Evolutionary conservation across 805 yeast species (phyloP), one percentile per base, ranked within the genome.

Genomic region (Teunomyces tritomae): DNA sequence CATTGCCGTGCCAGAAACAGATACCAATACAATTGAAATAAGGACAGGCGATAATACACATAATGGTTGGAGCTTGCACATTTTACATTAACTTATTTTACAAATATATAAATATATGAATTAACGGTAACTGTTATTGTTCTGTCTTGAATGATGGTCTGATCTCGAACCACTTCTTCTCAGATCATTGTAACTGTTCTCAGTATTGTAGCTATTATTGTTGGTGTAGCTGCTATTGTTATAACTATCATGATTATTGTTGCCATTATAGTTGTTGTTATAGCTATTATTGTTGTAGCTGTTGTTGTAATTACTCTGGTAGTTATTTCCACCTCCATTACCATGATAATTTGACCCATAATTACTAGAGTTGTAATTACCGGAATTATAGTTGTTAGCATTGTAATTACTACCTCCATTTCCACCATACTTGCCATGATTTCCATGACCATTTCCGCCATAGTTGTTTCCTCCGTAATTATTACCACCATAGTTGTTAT

Each of bases 1-100:
- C 17, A 53, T 70, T 11, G 56, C 47, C 10, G 43, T 67, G 10
- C 75, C 76, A 1, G 62, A 57, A 13, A 43, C 44, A 11, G 44
- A 39, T 8, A 53, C 43, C 3, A 42, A 45, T 30, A 49, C 48
- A 27, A 46, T 63, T 20, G 29, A 40, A n/a, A 47, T 63, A 8
- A 29, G 45, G n/a, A 46, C 51, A 6, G 41, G 51, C 2, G 64
- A 64, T n/a, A 62, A 59, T 42, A 39, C 8, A 4, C 56, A 58
- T 20, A 53, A 57, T 4, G 56, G 58, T 9, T 61, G 70, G 67
- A 43, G 43, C 16, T 43, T 61, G 10, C 48, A 30, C 36, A 44
- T 57, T 26, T 36, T 52, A 8, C 32, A 35, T 26, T 57, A 45
- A 47, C 10, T 11, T 29, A 11, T 28, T 35, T 47, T 41, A 33